Evolutionary conservation across 1,139 yeast species (phyloP), one percentile per base, ranked within the genome.

Genomic region (Taiozyma onychis): DNA sequence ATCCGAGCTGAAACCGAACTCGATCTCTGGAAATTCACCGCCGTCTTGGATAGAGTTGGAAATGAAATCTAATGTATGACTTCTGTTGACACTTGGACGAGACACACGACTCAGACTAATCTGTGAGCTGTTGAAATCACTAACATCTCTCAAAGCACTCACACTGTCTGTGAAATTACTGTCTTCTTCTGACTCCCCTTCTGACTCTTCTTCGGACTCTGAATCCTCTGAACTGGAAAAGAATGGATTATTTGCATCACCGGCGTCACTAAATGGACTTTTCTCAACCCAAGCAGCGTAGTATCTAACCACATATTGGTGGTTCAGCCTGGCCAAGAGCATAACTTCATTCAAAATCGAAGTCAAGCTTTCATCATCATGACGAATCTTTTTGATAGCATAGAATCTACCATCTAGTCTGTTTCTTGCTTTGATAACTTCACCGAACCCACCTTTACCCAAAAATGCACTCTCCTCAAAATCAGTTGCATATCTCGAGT

Each of bases 361-460:
- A 34, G 95, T 85, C 43, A 93, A 71, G 55, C 88, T 86, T 55
- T 85, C 83, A 35, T 88, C 85, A 4, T 87, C 80, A 57, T 93
- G 97, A 56, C 86, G 82, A 49, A 95, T 87, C 62, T 90, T 91
- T 64, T 95, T 95, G 53, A 95, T 82, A 0, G 99, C 99, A 67
- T 95, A 95, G 60, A 87, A 88, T 6, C 97, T 78, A 22, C 99
- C 98, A 64, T 95, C 99, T 57, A 93, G 78, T 55, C 91, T 79
- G 66, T 90, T 91, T 54, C 99, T 75, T 0, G 95, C 99, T 62
- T 91, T 91, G 18, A 93, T 97, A 13, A 95, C 99, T 65, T 91
- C 97, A 9, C 99, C 99, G 70, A 86, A 95, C 0, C 96, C 99
- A 35, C 99, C 99, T 60, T 85, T 82, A 2, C 99, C 99, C n/a